A percentile compares a stretch with the other conserved stretches of the same genome.
phyloP scores from a whole-genome alignment of 192 early-diverging fungal species.

The Jimgerdemannia lactiflua region DNA sequence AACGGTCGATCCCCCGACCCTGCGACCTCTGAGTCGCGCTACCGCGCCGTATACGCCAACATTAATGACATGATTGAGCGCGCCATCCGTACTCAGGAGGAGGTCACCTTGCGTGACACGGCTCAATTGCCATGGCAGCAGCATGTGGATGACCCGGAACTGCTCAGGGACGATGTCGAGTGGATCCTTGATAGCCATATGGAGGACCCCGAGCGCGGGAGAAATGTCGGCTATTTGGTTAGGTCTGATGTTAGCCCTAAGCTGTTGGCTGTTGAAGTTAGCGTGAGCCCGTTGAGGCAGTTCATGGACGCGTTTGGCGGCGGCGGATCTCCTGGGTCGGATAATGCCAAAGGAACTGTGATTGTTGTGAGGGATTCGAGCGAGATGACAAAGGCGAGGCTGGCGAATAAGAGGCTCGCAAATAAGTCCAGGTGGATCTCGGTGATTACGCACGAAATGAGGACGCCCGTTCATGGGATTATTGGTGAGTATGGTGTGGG shows the following conservation, averaged over 20 bases:
- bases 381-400: constrained; percentile 3
- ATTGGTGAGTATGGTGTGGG: not conserved
- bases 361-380: constrained; percentile 15
- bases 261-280: constrained; percentile 6
- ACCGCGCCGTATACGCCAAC: not conserved
- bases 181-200: constrained; percentile 4
- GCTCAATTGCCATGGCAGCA: not conserved
- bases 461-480: constrained; percentile 12
- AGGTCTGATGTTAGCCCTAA: not conserved
- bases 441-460: constrained; percentile 13
- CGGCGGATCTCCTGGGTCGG: not conserved
- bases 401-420: constrained; percentile 9
- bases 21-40: not conserved
- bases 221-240: constrained; percentile 8
- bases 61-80: constrained; percentile 7
- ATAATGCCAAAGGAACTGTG: constrained; percentile 10
- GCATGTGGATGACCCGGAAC: not conserved
- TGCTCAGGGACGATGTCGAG: constrained; percentile 7
- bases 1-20: not conserved
- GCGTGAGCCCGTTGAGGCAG: constrained; percentile 7
- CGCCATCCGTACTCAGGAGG: not conserved
- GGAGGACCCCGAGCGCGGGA: not conserved
- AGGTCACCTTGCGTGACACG: not conserved
- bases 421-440: constrained; percentile 15
- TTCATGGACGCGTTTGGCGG: not conserved